phyloP scores from a whole-genome alignment of 1,139 yeast genomes.

The Protomyces pachydermus region DNA sequence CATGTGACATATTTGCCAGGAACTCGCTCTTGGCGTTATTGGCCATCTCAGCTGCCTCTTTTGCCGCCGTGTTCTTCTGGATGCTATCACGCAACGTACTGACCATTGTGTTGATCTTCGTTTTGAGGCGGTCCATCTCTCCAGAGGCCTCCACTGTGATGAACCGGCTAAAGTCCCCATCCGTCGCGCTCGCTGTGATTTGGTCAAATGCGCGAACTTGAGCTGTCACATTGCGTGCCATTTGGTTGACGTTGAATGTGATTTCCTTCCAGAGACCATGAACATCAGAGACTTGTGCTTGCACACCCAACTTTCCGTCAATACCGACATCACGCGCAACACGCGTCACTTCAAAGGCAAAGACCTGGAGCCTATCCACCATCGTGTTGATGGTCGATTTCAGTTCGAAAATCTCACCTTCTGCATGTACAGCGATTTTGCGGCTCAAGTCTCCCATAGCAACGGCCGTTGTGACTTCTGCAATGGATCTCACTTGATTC shows the following conservation, averaged over 20 bases:
- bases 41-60: constrained; percentile 38
- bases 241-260: constrained; percentile 86
- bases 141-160: constrained; percentile 89
- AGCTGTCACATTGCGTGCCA: constrained; percentile 86
- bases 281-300: constrained; percentile 84
- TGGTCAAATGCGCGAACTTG: constrained; percentile 93
- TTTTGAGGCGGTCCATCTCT: constrained; percentile 89
- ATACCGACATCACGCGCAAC: constrained; percentile 92
- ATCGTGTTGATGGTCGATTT: constrained; percentile 49
- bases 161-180: constrained; percentile 84
- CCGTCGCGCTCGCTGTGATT: constrained; percentile 89
- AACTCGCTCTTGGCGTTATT: constrained; percentile 31
- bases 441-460: constrained; percentile 87
- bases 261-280: constrained; percentile 91
- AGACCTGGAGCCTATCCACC: constrained; percentile 80
- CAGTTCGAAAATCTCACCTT: constrained; percentile 50
- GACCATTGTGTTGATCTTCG: constrained; percentile 89
- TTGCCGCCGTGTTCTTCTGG: constrained; percentile 39
- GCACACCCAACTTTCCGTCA: constrained; percentile 86
- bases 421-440: constrained; percentile 83
- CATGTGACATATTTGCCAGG: constrained; percentile 80
- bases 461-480: constrained; percentile 86
- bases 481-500: constrained; percentile 82
- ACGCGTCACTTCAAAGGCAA: constrained; percentile 81
- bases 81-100: constrained; percentile 72